Base-by-base conservation (phyloP, 306 rosid genomes). In the Styphnolobium japonicum region DNA sequence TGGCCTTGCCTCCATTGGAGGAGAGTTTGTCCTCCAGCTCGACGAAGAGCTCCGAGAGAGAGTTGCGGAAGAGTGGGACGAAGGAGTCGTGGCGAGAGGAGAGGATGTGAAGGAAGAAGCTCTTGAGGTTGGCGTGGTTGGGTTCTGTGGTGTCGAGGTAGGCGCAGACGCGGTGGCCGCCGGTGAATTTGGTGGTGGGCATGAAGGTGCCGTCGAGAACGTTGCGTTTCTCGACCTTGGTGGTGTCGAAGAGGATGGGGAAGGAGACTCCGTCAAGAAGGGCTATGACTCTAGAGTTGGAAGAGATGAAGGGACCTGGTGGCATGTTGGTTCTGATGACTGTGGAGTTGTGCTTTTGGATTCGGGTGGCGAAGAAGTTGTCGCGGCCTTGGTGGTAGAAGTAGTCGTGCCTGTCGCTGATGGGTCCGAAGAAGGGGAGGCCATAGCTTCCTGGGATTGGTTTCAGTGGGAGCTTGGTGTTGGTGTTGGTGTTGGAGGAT, bases 151-250 rank as follows among this genome's bases (percentile, higher is more conserved):
- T 86, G 75, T 94, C 97, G 0, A 94, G 86, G 62, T 65, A 92
- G 1, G 97, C 84, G 60, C 92, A 87, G 31, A 85, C 84, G 2
- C 96, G 91, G 83, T 86, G 19, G 23, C 93, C 91, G 3, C 97
- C 97, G 66, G 97, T 90, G 87, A 86, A 87, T 11, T 76, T 8
- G 6, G 84, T 63, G 64, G 98, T 83, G 6, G 98, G 94, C 96
- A 92, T 94, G 91, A 61, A 94, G 5, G 98, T 94, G 19, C 98
- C 98, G 58, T 85, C 90, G 7, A 94, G 84, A 29, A 94, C 87
- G 80, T 90, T 46, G 0, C 78, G 82, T 31, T 90, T 94, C 36
- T 85, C 84, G 39, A 94, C 97, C 21, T 82, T 92, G 25, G 31
- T 1, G 23, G 33, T 89, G 85, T 94, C 90, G 10, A 94, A 84